Base-by-base conservation (phyloP, 352 stramenopile genomes). In the Globisporangium apiculatum region DNA sequence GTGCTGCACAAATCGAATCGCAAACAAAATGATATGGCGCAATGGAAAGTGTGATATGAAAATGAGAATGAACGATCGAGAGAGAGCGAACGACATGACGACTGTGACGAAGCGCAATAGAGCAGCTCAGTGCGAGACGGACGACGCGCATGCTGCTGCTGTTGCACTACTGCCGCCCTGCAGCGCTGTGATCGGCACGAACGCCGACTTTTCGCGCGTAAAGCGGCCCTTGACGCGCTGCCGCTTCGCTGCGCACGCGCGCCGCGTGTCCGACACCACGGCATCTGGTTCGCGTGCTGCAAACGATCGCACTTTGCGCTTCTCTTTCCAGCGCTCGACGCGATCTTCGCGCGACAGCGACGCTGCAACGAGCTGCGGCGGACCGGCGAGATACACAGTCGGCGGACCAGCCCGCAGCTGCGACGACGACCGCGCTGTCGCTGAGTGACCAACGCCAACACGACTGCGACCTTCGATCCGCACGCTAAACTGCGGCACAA, bases 191-290 rank as follows among this genome's bases (percentile, higher is more conserved):
- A 88, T 85, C 42, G 78, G 76, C 42, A 89, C 70, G 55, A 89
- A 89, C 5, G 65, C 55, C 52, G 69, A 64, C 51, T 83, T 72
- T 55, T 86, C 74, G 15, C 64, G 62, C 50, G 73, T 66, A 54
- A 88, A 88, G 55, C 78, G 78, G 54, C 78, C 78, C 38, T 83
- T 88, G 36, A 88, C 78, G 43, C 75, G 75, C 43, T 83, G 73
- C 9, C 78, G 73, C 65, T 86, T 89, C 46, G 78, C 68, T 9
- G 76, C 76, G n/a, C 72, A 80, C 11, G 75, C 72, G 3, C 78
- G 78, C 40, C 78, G 71, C 17, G 67, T 79, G 58, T 81, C 67
- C 15, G 73, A 85, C 35, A 88, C 64, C 5, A 42, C 62, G 40
- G 66, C 51, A 48, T 83, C 65, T 0, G 61, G 49, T 17, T 53